Evolutionary conservation across 768 basidiomycete species (phyloP), one percentile per base, ranked within the genome.

Genomic region (Trichaptum fuscoviolaceum): DNA sequence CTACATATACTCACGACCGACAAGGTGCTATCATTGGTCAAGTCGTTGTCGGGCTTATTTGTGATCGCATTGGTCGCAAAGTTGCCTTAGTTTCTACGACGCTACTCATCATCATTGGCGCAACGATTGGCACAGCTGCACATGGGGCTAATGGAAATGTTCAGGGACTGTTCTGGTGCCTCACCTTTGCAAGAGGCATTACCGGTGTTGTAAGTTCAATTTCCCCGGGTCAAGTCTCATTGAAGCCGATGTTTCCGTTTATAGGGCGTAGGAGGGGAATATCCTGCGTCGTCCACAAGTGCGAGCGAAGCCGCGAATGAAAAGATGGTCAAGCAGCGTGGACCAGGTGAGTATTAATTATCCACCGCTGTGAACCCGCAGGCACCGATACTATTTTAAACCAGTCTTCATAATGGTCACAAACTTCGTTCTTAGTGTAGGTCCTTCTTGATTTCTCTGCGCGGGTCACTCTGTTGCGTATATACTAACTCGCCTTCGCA

Each of bases 251-350:
- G 42, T 58, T 65, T 52, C 71, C 58, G 62, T 20, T 63, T 57
- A 23, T 65, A 88, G 82, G 90, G 90, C 67, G 89, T 90, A 15
- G 89, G 89, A 36, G 90, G 90, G 26, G 90, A 92, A 77, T 92
- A 92, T 74, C 90, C 90, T 0, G 88, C 87, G 7, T 88, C 86
- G 7, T 87, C 86, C 0, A 87, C 88, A 0, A 84, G 84, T 57
- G 89, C 90, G 5, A 84, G 83, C 34, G 90, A 92, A 74, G 84
- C 89, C 34, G 88, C 90, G 20, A 91, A 92, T 71, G 89, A 92
- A 75, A 85, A 83, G 70, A 84, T 84, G 75, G 65, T 83, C 30
- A 79, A 81, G 69, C 74, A 80, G 64, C 83, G 90, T 42, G 91
- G 91, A 0, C 87, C 87, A 69, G 77, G 86, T 86, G 70, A 5